phyloP scores from a whole-genome alignment of 1,139 yeast genomes.

The Yamadazyma diospyri region DNA sequence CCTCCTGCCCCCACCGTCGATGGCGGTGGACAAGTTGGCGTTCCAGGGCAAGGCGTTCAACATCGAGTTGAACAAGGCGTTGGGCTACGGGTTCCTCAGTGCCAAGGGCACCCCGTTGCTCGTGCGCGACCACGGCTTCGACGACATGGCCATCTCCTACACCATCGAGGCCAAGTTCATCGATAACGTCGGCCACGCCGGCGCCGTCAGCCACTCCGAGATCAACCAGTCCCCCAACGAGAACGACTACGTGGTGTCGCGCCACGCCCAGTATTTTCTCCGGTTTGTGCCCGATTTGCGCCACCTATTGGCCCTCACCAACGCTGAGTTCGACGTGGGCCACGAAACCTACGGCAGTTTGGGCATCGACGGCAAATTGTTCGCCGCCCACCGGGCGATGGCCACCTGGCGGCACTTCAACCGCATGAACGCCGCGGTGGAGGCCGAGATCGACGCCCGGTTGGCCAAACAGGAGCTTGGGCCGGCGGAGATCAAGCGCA shows the following conservation, averaged over 20 bases:
- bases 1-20: conserved; percentile 59
- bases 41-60: conserved; percentile 34
- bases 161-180: conserved; percentile 44
- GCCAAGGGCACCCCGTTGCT: conserved; percentile 42
- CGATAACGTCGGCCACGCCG: conserved; percentile 30
- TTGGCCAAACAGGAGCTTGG: conserved; percentile 26
- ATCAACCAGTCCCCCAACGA: conserved; percentile 35
- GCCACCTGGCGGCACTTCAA: conserved; percentile 36
- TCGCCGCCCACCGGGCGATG: conserved; percentile 21
- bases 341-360: conserved; percentile 25
- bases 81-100: conserved; percentile 43
- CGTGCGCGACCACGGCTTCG: conserved; percentile 41
- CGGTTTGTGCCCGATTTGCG: conserved; percentile 40
- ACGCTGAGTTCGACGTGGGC: conserved; percentile 23
- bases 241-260: conserved; percentile 36
- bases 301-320: conserved; percentile 27
- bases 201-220: conserved; percentile 32
- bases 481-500: conserved; percentile 29
- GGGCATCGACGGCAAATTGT: conserved; percentile 38
- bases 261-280: conserved; percentile 35
- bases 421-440: conserved; percentile 27
- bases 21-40: conserved; percentile 53
- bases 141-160: conserved; percentile 40
- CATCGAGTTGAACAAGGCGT: conserved; percentile 37
- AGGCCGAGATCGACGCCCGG: conserved; percentile 34